Conservation (phyloP, 2,329 filamentous ascomycete species). For the Coleophoma crateriformis region DNA sequence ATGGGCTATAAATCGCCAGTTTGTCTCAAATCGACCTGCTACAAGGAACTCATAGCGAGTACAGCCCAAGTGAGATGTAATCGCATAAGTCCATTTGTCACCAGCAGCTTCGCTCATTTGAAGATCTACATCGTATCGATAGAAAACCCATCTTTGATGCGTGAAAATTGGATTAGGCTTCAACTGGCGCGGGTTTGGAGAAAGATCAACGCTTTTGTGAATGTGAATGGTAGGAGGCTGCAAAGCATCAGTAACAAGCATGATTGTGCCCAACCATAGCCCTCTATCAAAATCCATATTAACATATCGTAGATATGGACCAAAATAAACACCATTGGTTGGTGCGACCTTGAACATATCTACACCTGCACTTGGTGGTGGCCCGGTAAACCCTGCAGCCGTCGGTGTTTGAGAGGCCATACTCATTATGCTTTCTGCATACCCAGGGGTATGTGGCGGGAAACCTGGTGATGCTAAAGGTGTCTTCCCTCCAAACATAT, state of each 20-base stretch:
- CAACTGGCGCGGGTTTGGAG: slow-evolving; percentile 85
- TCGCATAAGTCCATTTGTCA: slow-evolving; percentile 93
- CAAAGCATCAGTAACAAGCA: slow-evolving; percentile 84
- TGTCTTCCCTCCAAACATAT: slow-evolving; percentile 47
- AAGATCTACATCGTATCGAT: slow-evolving; percentile 87
- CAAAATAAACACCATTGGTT: slow-evolving; percentile 97
- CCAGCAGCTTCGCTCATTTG: slow-evolving; percentile 80
- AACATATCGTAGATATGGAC: slow-evolving; percentile 88
- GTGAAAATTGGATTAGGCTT: slow-evolving; percentile 76
- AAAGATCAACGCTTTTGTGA: slow-evolving; percentile 83
- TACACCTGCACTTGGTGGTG: slow-evolving; percentile 82
- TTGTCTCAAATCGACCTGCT: slow-evolving; percentile 81
- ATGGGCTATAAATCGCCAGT: slow-evolving; percentile 93
- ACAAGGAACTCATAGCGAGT: slow-evolving; percentile 98
- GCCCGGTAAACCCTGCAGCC: slow-evolving; percentile 77
- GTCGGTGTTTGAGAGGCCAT: slow-evolving; percentile 71
- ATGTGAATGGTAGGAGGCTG: slow-evolving; percentile 96
- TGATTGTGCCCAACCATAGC: slow-evolving; percentile 86
- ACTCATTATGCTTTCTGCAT: slow-evolving; percentile 80
- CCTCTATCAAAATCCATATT: slow-evolving; percentile 96
- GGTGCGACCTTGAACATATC: slow-evolving; percentile 92
- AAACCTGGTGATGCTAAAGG: slow-evolving; percentile 77
- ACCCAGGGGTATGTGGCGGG: slow-evolving; percentile 76
- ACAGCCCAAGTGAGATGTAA: slow-evolving; percentile 93
- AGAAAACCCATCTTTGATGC: slow-evolving; percentile 93